Base-by-base conservation (phyloP, 2,329 filamentous ascomycete genomes). In the Clarireedia sp. region DNA sequence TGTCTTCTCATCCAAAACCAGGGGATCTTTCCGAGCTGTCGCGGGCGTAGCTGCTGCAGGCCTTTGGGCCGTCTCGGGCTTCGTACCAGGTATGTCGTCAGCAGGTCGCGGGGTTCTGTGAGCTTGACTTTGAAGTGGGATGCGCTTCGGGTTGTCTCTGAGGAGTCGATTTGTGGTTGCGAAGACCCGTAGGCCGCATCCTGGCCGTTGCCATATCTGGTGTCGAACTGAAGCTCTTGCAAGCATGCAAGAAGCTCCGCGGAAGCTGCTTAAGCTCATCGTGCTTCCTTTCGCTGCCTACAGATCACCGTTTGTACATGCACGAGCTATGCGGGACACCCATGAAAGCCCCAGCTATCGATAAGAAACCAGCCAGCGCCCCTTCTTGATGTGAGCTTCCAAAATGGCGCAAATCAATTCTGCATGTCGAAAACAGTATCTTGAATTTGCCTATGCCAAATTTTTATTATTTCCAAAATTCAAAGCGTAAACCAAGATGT, bases 1-100 rank as follows among this genome's bases (percentile, higher is more conserved):
- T 50, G 82, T 83, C 67, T 82, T 85, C 59, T 87, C 79, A 67
- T 86, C 77, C 12, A 78, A 73, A 19, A 87, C 79, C 44, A 91
- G 71, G 29, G 81, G 77, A 63, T 85, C 83, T 57, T 72, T 72
- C 21, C 64, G 64, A 16, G 59, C 51, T 8, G 49, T 48, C 26
- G 53, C 51, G n/a, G 60, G 56, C 12, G 48, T 49, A 29, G 59
- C 60, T 41, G 59, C 58, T 16, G 52, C 37, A 36, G 61, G 49
- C 23, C 59, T 66, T 46, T 61, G 55, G 12, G 61, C 62, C 41
- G 56, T 62, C 37, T 65, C 63, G 46, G 62, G 60, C 40, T 60
- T 62, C 23, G 52, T 60, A 3, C 61, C 60, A 17, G 63, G 59
- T 17, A 56, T 46, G 49, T 61, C 57, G 24, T 64, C 63, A 16